Base-by-base conservation (phyloP, 495 filamentous ascomycete species). In the Lindgomyces ingoldianus region DNA sequence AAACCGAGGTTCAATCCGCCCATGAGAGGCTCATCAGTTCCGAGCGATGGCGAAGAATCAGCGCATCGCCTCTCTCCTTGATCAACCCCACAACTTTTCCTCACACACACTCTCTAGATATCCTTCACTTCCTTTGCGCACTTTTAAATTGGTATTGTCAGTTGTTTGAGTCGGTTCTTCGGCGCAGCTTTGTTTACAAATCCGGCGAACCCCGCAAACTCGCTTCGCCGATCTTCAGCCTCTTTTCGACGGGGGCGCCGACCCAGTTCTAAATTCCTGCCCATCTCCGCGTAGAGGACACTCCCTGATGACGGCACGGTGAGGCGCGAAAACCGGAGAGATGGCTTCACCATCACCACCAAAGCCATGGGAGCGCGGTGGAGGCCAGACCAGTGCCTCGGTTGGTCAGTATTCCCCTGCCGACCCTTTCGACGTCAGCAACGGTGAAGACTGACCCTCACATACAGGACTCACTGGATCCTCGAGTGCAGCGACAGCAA, bases 341-440 rank as follows among this genome's bases (percentile, higher is more conserved):
- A 72, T 72, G 70, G 84, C 85, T 67, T 93, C 93, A 78, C 93
- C 93, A 72, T 96, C 93, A 77, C 93, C 93, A 69, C 93, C 93
- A 36, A 98, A 98, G 78, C 93, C 93, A 19, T 98, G 93, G 93
- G 93, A 98, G 78, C 85, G 86, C 74, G 83, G 84, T 59, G 88
- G 90, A 74, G 84, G 84, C 48, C 74, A 78, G 33, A 70, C 64
- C 49, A 65, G 63, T 54, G 74, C 82, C 62, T 78, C 84, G 49
- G 72, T 74, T 54, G 74, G 73, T 76, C 44, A 39, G 69, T 61
- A 55, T 60, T 52, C 44, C n/a, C 16, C 25, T 41, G 27, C 8
- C 4, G 26, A n/a, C 30, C 22, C 39, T 24, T 33, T 19, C 24
- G 30, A 25, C 48, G 47, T 62, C 47, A 48, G 42, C 51, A 47